Evolutionary conservation across 1,139 yeast species (phyloP), one percentile per base, ranked within the genome.

Genomic region (Meyerozyma carpophila): DNA sequence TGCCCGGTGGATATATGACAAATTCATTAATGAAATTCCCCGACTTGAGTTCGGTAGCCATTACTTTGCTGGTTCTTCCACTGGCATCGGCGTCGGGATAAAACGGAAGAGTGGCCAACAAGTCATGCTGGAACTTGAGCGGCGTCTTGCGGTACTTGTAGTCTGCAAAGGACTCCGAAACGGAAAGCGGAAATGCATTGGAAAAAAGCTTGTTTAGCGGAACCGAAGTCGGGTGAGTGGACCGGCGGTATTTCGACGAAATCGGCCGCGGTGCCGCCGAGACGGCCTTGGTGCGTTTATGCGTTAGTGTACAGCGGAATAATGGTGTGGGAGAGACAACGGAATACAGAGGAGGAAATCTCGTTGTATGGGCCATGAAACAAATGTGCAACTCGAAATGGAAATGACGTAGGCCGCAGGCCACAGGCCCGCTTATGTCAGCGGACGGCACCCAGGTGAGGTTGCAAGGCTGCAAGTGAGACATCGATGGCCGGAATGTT

Each of bases 181-280:
- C 47, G 8, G 79, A 61, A 8, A 83, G 63, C 0, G 93, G 94
- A 56, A 85, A 85, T 40, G 69, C 66, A 44, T 69, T 74, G 4
- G 77, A 56, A 37, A 81, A 66, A 11, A 81, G 61, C 54, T 75
- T 75, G 21, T 69, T 63, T 4, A 81, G 51, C 0, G 87, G 87
- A 0, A 81, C 73, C 3, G 86, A 82, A 0, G 83, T 74, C 1
- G 88, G 88, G 21, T 81, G 79, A 0, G 83, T 80, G 1, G 85
- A 70, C 31, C 79, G 50, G 46, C 58, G 67, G 49, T 74, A 75
- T n/a, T 36, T 34, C 4, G 26, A 21, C 4, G 26, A 11, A 21
- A 34, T 21, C 25, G 8, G 37, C 10, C 26, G 13, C 11, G 65
- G 36, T 18, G 20, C 36, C 20, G 31, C 37, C 6, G 42, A 24